Percentiles rank a stretch among this genome's conserved stretches.
Conservation (phyloP, 345 rosid species). For the Lagerstroemia speciosa region DNA sequence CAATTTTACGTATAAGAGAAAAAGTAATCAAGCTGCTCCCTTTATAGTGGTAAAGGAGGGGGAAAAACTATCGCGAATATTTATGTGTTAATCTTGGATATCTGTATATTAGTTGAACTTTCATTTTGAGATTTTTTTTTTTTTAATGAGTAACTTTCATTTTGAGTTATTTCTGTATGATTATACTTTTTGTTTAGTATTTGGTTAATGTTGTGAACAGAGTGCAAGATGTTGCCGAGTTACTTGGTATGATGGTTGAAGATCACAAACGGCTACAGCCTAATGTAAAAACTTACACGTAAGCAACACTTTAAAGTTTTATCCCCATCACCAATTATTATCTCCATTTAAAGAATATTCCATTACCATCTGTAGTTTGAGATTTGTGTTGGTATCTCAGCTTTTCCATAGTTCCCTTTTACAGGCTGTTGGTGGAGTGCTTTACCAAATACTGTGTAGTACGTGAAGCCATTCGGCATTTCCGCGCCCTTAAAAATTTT, state of each 20-base stretch:
- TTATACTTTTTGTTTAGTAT: slow-evolving; percentile 1
- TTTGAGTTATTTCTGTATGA: not conserved
- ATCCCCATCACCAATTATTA: not conserved
- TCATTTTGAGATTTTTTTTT: too few relatives aligned
- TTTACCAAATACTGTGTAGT: slow-evolving; percentile 81
- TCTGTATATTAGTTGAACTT: not conserved
- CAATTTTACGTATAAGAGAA: not conserved
- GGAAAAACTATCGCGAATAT: too few relatives aligned
- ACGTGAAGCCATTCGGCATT: slow-evolving; percentile 91
- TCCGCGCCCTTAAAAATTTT: slow-evolving; percentile 67
- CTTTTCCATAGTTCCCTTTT: slow-evolving; percentile 16
- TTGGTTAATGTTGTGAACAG: slow-evolving; percentile 33
- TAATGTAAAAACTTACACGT: slow-evolving; percentile 81
- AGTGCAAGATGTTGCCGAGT: slow-evolving; percentile 92
- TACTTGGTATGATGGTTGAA: slow-evolving; percentile 98
- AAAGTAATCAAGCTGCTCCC: not conserved
- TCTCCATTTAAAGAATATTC: not conserved
- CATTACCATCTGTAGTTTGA: not conserved
- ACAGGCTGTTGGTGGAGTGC: slow-evolving; percentile 90
- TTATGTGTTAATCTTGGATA: not conserved
- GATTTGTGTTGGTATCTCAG: not conserved
- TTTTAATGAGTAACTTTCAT: too few relatives aligned
- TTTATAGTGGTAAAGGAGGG: not conserved
- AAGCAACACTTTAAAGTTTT: slow-evolving; percentile 21
- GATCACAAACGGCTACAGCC: slow-evolving; percentile 86